Conservation (phyloP, 2,329 filamentous ascomycete genomes). For the Cladophialophora immunda region DNA sequence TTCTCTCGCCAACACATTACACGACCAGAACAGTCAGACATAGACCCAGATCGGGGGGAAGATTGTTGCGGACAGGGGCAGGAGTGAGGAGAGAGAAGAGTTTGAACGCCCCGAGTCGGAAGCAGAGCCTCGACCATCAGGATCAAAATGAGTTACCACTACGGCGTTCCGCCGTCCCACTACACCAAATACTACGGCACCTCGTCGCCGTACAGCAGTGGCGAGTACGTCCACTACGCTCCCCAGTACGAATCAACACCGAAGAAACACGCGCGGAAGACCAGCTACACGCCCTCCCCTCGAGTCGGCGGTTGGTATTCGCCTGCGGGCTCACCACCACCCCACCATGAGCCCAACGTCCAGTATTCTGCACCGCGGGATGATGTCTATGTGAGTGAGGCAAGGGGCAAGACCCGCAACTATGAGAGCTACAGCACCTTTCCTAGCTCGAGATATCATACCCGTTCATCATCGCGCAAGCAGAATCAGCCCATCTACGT, state of each 20-base stretch:
- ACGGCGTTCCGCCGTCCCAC: constrained; percentile 39
- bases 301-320: constrained; percentile 50
- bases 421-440: constrained; percentile 54
- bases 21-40: constrained; percentile 33
- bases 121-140: constrained; percentile 9
- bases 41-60: constrained; percentile 41
- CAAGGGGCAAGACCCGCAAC: constrained; percentile 49
- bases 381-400: constrained; percentile 74
- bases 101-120: constrained; percentile 22
- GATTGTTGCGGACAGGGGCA: constrained; percentile 35
- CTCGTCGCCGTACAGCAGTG: constrained; percentile 39
- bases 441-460: constrained; percentile 56
- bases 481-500: constrained; percentile 64
- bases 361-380: constrained; percentile 61
- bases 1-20: constrained; percentile 34
- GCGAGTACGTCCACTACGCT: constrained; percentile 42
- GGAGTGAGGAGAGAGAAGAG: constrained; percentile 36
- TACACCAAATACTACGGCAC: constrained; percentile 48
- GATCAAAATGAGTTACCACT: constrained; percentile 41
- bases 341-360: constrained; percentile 57
- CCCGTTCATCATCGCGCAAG: constrained; percentile 49
- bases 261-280: constrained; percentile 64
- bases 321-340: constrained; percentile 53
- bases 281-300: constrained; percentile 61
- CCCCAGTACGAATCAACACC: constrained; percentile 48